These are phyloP conservation scores for Penicillium sp. DNA, from an alignment of 2,329 filamentous ascomycete genomes.

Conservation along the genomic window DNA sequence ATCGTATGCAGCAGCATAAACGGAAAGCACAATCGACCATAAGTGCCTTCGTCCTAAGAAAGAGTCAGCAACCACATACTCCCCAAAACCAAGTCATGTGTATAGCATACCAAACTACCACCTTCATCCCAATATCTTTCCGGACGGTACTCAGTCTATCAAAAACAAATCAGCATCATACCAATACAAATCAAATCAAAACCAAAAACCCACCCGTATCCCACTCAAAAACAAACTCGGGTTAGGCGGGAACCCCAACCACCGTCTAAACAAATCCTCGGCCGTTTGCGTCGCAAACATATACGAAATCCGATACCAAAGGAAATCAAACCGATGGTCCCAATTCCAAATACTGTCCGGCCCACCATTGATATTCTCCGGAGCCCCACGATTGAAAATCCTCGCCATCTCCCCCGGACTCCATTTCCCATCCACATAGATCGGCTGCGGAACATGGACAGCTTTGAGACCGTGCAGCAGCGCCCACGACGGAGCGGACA, in stretches of 20 bases:
- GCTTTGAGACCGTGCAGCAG: slow-evolving; percentile 77
- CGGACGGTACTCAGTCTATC: slow-evolving; percentile 6
- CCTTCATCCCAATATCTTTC: slow-evolving; percentile 19
- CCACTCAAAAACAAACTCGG: neutral
- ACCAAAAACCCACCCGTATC: neutral
- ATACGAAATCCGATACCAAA: slow-evolving; percentile 6
- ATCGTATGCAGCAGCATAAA: slow-evolving; percentile 33
- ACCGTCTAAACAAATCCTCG: slow-evolving; percentile 7
- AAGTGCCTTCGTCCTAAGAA: slow-evolving; percentile 9
- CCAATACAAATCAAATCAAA: neutral
- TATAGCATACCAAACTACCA: slow-evolving; percentile 6
- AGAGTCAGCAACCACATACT: neutral
- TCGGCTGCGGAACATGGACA: slow-evolving; percentile 73
- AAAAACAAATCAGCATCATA: neutral
- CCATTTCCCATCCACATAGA: slow-evolving; percentile 78
- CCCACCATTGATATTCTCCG: slow-evolving; percentile 29
- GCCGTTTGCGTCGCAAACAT: slow-evolving; percentile 4
- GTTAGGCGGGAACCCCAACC: slow-evolving; percentile 2
- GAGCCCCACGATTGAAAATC: slow-evolving; percentile 29
- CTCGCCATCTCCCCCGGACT: slow-evolving; percentile 27
- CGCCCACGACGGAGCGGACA: slow-evolving; percentile 71
- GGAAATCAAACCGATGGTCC: slow-evolving; percentile 4
- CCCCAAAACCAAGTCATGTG: neutral
- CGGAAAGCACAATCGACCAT: slow-evolving; percentile 28
- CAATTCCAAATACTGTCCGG: slow-evolving; percentile 34